Conservation (phyloP, 768 basidiomycete genomes). For the Rubroboletus pulcherrimus region DNA sequence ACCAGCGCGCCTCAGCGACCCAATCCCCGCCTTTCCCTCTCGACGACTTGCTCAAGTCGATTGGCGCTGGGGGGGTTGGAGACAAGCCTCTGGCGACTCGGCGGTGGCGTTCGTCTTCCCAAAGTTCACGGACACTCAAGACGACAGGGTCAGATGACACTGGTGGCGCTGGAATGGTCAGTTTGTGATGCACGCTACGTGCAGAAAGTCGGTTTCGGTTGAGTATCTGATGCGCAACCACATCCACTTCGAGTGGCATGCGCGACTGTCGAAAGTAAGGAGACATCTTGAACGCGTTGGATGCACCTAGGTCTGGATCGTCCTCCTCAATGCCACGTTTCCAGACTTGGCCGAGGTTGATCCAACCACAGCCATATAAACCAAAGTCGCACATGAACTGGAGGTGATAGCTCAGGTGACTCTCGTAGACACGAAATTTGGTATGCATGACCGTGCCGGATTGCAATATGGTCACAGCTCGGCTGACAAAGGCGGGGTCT, state of each 20-base stretch:
- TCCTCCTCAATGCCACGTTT: conserved; percentile 44
- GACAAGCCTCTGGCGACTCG: conserved; percentile 62
- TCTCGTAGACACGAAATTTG: conserved; percentile 79
- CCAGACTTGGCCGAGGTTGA: conserved; percentile 69
- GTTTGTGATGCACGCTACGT: conserved; percentile 63
- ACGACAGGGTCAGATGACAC: conserved; percentile 71
- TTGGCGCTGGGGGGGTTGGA: conserved; percentile 70
- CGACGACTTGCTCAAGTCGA: conserved; percentile 62
- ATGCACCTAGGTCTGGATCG: conserved; percentile 10
- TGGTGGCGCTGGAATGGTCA: conserved; percentile 53
- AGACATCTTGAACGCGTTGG: conserved; percentile 42
- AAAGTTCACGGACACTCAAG: conserved; percentile 85
- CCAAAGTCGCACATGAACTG: conserved; percentile 97
- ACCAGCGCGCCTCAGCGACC: conserved; percentile 71
- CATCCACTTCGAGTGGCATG: conserved; percentile 80
- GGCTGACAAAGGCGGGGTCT: conserved; percentile 66
- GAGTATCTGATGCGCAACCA: conserved; percentile 74
- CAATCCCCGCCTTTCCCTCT: conserved; percentile 58
- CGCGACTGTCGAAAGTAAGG: conserved; percentile 65
- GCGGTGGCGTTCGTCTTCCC: conserved; percentile 91
- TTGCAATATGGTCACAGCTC: conserved; percentile 71
- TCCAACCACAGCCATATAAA: conserved; percentile 89
- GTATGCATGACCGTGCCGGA: conserved; percentile 81
- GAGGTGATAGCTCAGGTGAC: conserved; percentile 81
- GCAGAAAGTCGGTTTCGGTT: conserved; percentile 68